Conservation (phyloP, 2,329 filamentous ascomycete species). For the Eutypa lata region DNA sequence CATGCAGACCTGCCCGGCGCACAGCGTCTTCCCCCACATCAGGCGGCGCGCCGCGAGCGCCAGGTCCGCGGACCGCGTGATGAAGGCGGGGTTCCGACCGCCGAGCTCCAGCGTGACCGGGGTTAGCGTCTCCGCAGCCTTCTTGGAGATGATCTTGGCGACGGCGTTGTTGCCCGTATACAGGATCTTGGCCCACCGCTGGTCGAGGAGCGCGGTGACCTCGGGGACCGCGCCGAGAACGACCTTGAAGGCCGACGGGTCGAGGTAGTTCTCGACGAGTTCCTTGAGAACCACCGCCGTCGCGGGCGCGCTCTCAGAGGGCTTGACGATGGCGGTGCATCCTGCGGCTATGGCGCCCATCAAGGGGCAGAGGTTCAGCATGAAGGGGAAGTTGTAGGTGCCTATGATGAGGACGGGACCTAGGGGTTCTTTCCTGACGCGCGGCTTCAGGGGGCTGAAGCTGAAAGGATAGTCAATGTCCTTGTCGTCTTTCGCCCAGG, state of each 20-base stretch:
- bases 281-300: conserved; percentile 77
- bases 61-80: conserved; percentile 80
- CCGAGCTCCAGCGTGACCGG: conserved; percentile 88
- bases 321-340: conserved; percentile 87
- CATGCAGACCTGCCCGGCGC: conserved; percentile 88
- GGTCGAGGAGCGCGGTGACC: conserved; percentile 75
- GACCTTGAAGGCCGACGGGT: conserved; percentile 70
- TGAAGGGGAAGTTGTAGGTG: conserved; percentile 90
- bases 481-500: conserved; percentile 80
- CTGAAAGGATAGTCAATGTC: conserved; percentile 67
- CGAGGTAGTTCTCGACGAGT: conserved; percentile 72
- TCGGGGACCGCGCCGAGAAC: conserved; percentile 81
- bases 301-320: conserved; percentile 76
- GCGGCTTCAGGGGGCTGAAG: conserved; percentile 68
- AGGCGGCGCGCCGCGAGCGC: conserved; percentile 78
- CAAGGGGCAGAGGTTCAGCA: conserved; percentile 73
- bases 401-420: conserved; percentile 83
- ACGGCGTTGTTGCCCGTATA: conserved; percentile 82
- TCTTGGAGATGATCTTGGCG: conserved; percentile 83
- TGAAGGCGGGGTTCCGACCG: conserved; percentile 85
- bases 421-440: conserved; percentile 82
- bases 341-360: conserved; percentile 90
- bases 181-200: conserved; percentile 98
- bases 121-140: conserved; percentile 84
- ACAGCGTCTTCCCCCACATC: conserved; percentile 83